Base-by-base conservation (phyloP, 768 basidiomycete genomes). In the Lepiota venenata region DNA sequence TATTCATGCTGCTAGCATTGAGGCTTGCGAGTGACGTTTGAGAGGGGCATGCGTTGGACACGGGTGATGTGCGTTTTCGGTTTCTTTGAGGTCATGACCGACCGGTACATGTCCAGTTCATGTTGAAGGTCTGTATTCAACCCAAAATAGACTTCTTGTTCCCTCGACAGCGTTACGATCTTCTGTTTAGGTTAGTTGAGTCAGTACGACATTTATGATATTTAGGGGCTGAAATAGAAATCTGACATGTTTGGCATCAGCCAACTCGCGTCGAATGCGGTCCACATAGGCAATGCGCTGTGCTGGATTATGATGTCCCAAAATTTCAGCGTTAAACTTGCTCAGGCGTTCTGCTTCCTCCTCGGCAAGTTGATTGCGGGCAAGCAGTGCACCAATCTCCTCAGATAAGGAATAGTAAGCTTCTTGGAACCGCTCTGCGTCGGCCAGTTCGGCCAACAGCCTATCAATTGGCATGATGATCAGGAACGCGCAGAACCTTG, bases 281-380 rank as follows among this genome's bases (percentile, higher is more conserved):
- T 95, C 94, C 14, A 97, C 84, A 60, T 96, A 95, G 66, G 84
- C 75, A 61, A 97, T 93, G 56, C 84, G 82, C 68, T 96, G 93
- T 1, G 84, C 83, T 8, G 90, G 88, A 63, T 95, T 94, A 32
- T 80, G 77, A 64, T 95, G 93, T 0, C 91, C 83, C 15, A 93
- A 71, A 55, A 96, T 88, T 65, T 93, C 84, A 0, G 91, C 88
- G 58, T 95, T 95, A 71, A 92, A 87, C 62, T 76, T 78, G 59
- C 88, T 84, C 40, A 96, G 77, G n/a, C 76, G 73, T 37, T 80
- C 74, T 0, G 88, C 83, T 65, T 96, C 94, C 39, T 84, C 84
- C 62, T 93, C 87, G 6, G 91, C 90, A 35, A 93, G 74, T 29
- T 84, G 79, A 59, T 93, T 91, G 10, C 87, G 78, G 11, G 81